Conservation (phyloP, 768 basidiomycete species). For the Auricularia heimuer region DNA sequence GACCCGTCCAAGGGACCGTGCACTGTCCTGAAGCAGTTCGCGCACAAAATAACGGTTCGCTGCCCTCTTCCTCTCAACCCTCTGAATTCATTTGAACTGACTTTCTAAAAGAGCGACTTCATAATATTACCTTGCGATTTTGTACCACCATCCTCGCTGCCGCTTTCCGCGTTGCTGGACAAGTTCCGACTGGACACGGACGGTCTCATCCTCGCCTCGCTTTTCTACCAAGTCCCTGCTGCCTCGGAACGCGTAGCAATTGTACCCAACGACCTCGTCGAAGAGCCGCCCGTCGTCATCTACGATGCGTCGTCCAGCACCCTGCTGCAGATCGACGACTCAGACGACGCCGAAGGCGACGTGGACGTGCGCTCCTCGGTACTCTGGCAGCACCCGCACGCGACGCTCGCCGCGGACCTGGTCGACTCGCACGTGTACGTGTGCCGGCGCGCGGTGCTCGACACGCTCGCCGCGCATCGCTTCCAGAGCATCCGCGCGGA, state of each 20-base stretch:
- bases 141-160: conserved; percentile 63
- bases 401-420: conserved; percentile 53
- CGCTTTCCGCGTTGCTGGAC: conserved; percentile 61
- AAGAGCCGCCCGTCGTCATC: conserved; percentile 41
- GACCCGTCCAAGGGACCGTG: conserved; percentile 54
- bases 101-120: conserved; percentile 49
- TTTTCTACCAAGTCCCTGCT: conserved; percentile 31
- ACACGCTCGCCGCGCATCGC: conserved; percentile 46
- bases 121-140: conserved; percentile 89
- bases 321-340: conserved; percentile 59
- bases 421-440: conserved; percentile 91
- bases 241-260: conserved; percentile 52
- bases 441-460: conserved; percentile 64
- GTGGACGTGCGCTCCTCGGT: conserved; percentile 68
- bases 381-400: conserved; percentile 63
- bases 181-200: conserved; percentile 66
- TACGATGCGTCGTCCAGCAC: conserved; percentile 61
- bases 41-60: conserved; percentile 51
- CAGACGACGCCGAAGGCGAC: conserved; percentile 60
- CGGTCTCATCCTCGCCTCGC: conserved; percentile 47
- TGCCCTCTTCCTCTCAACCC: neutral
- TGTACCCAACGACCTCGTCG: conserved; percentile 37
- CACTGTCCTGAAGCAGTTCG: conserved; percentile 66
- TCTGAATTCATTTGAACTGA: neutral
- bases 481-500: conserved; percentile 83